Base-by-base conservation (phyloP, 768 basidiomycete genomes). In the Boletus edulis region DNA sequence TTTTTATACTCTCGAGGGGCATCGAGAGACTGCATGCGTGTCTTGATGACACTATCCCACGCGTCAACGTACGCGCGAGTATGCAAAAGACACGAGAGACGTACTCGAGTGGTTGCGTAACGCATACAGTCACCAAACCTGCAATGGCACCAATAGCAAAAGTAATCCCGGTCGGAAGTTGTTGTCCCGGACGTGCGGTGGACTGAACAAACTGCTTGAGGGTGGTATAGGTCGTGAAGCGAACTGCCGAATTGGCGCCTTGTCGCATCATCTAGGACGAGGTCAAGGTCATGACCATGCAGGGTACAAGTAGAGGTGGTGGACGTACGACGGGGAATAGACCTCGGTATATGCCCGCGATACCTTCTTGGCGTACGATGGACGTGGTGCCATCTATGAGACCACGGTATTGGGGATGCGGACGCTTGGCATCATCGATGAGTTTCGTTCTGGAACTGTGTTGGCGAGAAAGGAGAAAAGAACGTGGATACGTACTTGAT, bases 221-320 rank as follows among this genome's bases (percentile, higher is more conserved):
- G 0, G 92, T 96, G 3, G 90, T 84, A 72, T 98, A 98, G 0
- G 93, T 94, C 46, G 95, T 94, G 75, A 98, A 98, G 32, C 96
- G 82, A 31, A 98, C 85, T 11, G 97, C 94, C 5, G 94, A 98
- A 69, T 98, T 99, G 40, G 95, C 96, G 38, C 94, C 94, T 83
- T 98, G 96, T 29, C 94, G 87, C 83, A 96, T 90, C 84, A 96
- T 92, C 93, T 97, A 65, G 8, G 15, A 13, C 32, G 18, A 46
- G 34, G 32, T 42, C 12, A 1, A 8, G 37, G 5, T 0, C 5
- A 7, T 22, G 27, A 4, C 1, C 5, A 7, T 22, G 27, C 10
- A 14, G 11, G 14, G 12, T 8, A n/a, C 3, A 15, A 10, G 22
- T 37, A 37, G 3, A 32, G 7, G n/a, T 15, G 29, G 20, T 15